These are phyloP conservation scores for Phanerochaete carnosa DNA, from an alignment of 768 basidiomycete genomes.

Conservation along the genomic window DNA sequence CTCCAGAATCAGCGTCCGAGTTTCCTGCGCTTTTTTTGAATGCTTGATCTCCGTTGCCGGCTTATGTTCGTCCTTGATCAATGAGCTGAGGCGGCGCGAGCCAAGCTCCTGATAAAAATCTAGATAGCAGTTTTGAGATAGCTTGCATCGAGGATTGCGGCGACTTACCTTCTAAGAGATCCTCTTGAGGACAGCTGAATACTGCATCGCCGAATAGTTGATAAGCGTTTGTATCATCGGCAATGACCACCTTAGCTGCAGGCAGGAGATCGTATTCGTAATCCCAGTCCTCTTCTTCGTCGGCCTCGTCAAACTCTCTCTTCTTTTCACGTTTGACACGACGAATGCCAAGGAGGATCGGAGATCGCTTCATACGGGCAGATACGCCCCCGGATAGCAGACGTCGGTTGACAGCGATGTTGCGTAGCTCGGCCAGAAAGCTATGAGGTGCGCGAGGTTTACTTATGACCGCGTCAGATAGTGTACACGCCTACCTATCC, in stretches of 20 bases:
- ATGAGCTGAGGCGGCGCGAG: conserved; percentile 62
- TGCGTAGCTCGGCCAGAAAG: conserved; percentile 78
- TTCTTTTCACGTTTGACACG: conserved; percentile 44
- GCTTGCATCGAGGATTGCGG: not conserved
- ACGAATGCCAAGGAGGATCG: conserved; percentile 74
- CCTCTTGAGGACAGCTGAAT: conserved; percentile 84
- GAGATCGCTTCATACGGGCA: conserved; percentile 61
- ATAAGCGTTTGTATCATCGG: conserved; percentile 81
- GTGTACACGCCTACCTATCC: conserved; percentile 47
- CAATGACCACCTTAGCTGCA: conserved; percentile 72
- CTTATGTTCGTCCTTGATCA: conserved; percentile 78
- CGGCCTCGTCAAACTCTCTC: conserved; percentile 38
- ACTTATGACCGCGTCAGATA: not conserved
- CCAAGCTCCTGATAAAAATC: conserved; percentile 79
- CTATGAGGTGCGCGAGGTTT: conserved; percentile 33
- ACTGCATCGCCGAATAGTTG: conserved; percentile 76
- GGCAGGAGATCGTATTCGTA: conserved; percentile 66
- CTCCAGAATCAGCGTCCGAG: conserved; percentile 68
- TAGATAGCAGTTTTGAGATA: conserved; percentile 22
- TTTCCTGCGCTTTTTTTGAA: conserved; percentile 46
- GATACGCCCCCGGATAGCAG: conserved; percentile 50
- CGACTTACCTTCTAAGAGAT: conserved; percentile 73
- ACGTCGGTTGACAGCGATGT: conserved; percentile 73
- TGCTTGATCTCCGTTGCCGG: conserved; percentile 48
- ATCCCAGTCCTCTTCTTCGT: conserved; percentile 72